These are phyloP conservation scores for Cynara cardunculus DNA, from an alignment of 129 eudicot species.

Conservation along the genomic window DNA sequence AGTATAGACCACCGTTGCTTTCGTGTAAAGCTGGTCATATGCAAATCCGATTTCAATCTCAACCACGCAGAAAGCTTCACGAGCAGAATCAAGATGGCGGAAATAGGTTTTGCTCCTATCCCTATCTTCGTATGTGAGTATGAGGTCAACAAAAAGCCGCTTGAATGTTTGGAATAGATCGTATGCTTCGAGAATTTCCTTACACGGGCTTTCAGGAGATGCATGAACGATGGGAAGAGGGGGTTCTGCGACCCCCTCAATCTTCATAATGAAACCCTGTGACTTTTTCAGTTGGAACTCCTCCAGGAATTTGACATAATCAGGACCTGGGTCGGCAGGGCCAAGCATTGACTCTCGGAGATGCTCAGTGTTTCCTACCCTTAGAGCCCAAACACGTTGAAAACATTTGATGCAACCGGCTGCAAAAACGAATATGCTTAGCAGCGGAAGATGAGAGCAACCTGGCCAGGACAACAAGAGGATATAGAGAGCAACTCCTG, in stretches of 20 bases:
- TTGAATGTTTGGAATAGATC: constrained; percentile 40
- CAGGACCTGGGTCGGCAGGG: constrained; percentile 42
- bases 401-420: neutral
- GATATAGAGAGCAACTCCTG: neutral
- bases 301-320: constrained; percentile 37
- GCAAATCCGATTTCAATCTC: constrained; percentile 56
- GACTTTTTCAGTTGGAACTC: constrained; percentile 34
- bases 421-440: constrained; percentile 3
- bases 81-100: constrained; percentile 7
- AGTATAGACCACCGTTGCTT: constrained; percentile 36
- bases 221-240: constrained; percentile 20
- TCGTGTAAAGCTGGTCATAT: constrained; percentile 51
- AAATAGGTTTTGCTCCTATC: constrained; percentile 40
- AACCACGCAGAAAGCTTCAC: constrained; percentile 36
- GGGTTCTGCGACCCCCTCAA: constrained; percentile 31
- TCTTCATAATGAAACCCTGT: constrained; percentile 33
- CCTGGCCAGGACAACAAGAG: constrained; percentile 14
- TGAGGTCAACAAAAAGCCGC: constrained; percentile 55
- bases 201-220: neutral
- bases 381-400: neutral
- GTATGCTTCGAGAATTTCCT: constrained; percentile 32
- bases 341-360: constrained; percentile 34
- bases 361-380: constrained; percentile 25
- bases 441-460: constrained; percentile 28
- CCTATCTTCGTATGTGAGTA: constrained; percentile 57